Evolutionary conservation across 129 eudicot genomes (phyloP).

Genomic region (Oenanthe sinensis): DNA sequence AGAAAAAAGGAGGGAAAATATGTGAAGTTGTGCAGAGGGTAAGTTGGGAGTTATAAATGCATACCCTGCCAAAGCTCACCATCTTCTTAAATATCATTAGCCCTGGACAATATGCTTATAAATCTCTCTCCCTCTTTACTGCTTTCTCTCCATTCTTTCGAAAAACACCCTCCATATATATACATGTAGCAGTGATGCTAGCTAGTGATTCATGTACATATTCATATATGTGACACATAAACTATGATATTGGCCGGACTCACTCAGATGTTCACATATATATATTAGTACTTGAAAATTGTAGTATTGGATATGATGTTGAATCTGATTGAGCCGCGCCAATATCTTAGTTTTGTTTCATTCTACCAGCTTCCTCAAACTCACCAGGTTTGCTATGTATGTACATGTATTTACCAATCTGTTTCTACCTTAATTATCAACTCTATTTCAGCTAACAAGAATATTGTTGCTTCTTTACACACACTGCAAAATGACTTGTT

Average conservation of each 20-base stretch:
- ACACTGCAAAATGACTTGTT: too few relatives aligned
- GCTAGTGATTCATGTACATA: too few relatives aligned
- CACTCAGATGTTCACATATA: slow-evolving; percentile 33
- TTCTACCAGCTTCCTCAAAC: neutral
- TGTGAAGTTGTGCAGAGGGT: neutral
- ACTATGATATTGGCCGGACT: slow-evolving; percentile 71
- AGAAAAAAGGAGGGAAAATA: neutral
- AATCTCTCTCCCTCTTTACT: neutral
- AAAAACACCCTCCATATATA: neutral
- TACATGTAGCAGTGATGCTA: neutral
- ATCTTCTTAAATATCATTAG: neutral
- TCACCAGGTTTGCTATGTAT: neutral
- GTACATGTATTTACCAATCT: neutral
- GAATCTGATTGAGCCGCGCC: slow-evolving; percentile 76
- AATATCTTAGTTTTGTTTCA: slow-evolving; percentile 56
- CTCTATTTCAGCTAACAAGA: too few relatives aligned
- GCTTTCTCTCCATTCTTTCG: neutral
- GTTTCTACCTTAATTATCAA: neutral
- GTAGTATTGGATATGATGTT: neutral
- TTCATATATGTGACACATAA: slow-evolving; percentile 38
- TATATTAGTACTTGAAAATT: neutral
- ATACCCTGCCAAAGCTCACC: neutral
- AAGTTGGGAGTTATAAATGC: neutral
- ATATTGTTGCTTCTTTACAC: too few relatives aligned
- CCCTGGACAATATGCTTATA: neutral